phyloP scores from a whole-genome alignment of 2,329 filamentous ascomycete species.

The Colletotrichum sp. region DNA sequence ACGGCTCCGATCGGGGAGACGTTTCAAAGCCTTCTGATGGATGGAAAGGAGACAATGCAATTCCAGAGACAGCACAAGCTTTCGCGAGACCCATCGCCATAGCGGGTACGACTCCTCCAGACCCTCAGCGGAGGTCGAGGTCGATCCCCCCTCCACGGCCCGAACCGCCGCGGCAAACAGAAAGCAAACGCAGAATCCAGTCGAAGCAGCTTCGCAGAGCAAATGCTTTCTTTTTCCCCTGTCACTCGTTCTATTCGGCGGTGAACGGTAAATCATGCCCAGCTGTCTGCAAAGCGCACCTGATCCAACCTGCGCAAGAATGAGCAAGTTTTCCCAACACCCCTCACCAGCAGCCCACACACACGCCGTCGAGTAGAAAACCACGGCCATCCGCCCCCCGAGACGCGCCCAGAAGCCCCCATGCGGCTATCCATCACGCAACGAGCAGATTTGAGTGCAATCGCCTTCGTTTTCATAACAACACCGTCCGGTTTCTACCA shows the following conservation, averaged over 20 bases:
- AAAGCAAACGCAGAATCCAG: background rate
- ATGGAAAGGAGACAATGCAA: background rate
- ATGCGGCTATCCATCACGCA: background rate
- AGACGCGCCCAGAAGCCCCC: background rate
- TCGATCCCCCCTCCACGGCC: background rate
- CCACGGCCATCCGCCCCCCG: background rate
- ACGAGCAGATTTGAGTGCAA: slow-evolving; percentile 1
- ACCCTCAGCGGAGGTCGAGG: background rate
- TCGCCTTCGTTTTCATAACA: background rate
- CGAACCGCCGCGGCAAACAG: background rate
- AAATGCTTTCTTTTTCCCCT: background rate
- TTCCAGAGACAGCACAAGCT: background rate
- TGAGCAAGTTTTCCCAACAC: slow-evolving; percentile 20
- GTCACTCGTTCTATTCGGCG: background rate
- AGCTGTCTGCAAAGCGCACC: background rate
- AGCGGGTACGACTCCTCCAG: background rate
- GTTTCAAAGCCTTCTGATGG: background rate
- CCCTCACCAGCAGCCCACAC: background rate
- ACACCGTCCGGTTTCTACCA: background rate
- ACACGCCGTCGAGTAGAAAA: background rate
- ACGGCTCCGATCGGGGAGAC: background rate
- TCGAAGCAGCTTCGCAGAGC: background rate
- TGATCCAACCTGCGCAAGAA: slow-evolving; percentile 8
- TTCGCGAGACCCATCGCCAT: background rate
- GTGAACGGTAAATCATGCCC: background rate